Evolutionary conservation across 2,329 filamentous ascomycete species (phyloP), one percentile per base, ranked within the genome.

Genomic region (Zymoseptoria tritici): DNA sequence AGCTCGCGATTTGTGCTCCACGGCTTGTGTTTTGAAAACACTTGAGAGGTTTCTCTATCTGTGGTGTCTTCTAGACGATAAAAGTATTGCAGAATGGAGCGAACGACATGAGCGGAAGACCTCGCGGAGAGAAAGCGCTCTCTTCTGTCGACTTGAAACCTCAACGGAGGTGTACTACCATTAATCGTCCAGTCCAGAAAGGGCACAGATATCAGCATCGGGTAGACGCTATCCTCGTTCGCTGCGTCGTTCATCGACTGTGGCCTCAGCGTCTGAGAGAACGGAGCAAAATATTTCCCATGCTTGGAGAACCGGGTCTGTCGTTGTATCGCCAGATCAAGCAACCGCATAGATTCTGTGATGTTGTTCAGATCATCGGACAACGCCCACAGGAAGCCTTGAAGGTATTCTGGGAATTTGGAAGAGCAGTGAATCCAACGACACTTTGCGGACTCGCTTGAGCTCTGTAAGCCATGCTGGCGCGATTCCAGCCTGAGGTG

Each of bases 261-360:
- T 3, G 62, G 56, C 8, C 52, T 54, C 3, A 78, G 66, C n/a
- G 67, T 62, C 59, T 76, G 68, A 20, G 71, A 71, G 60, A 77
- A 78, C 0, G 76, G 75, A 20, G 73, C 69, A 63, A 78, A 78
- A 57, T 76, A 75, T 59, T 75, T 70, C 11, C 76, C 76, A 64
- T 78, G 76, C 57, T 76, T 76, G 2, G 76, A 77, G 60, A 76
- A 77, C 0, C 76, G 69, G 51, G 76, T 75, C 31, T 77, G 71
- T 54, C 73, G 70, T 50, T 75, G 67, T 31, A 78, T 67, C 51
- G 70, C 72, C 42, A 72, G 67, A 53, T 76, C 72, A 13, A 78
- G 64, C 60, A 67, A 57, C 19, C 64, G 65, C 61, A 71, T 61
- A 2, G 64, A 64, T 36, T 64, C 63, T 3, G 67, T 65, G 6